These are phyloP conservation scores for Dissophora globulifera DNA, from an alignment of 192 early-diverging fungal genomes.

Conservation along the genomic window DNA sequence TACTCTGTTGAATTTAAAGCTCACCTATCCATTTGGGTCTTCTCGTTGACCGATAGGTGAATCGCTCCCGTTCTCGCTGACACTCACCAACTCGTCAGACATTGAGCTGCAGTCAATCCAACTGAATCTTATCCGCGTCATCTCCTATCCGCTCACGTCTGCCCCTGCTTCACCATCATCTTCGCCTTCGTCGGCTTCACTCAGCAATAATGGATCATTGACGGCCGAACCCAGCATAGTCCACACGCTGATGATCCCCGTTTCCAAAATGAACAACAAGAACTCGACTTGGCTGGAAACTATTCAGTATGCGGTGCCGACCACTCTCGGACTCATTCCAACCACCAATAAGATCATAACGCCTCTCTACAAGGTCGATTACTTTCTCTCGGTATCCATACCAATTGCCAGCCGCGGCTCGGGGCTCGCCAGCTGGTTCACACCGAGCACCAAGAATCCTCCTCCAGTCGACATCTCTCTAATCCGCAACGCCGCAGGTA, in stretches of 20 bases:
- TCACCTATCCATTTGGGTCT: background rate
- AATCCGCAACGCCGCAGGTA: conserved; percentile 8
- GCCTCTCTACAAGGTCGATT: conserved; percentile 43
- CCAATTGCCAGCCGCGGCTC: conserved; percentile 31
- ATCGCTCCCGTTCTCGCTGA: conserved; percentile 23
- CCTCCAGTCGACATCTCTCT: conserved; percentile 49
- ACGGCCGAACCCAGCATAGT: conserved; percentile 31
- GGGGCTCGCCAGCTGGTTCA: conserved; percentile 47
- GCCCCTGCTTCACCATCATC: background rate
- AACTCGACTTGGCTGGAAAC: conserved; percentile 29
- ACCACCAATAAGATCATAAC: conserved; percentile 50
- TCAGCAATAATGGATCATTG: background rate
- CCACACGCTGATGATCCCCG: conserved; percentile 21
- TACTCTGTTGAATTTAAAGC: background rate
- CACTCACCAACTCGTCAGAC: conserved; percentile 35
- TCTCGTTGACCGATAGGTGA: conserved; percentile 17
- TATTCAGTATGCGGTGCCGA: conserved; percentile 28
- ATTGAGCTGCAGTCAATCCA: conserved; percentile 31
- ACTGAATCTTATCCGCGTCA: conserved; percentile 31
- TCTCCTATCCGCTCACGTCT: conserved; percentile 21
- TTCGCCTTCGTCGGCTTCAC: background rate
- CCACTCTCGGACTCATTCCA: conserved; percentile 39
- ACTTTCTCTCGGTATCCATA: conserved; percentile 31
- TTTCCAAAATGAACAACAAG: conserved; percentile 30
- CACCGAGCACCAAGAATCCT: conserved; percentile 15